A percentile compares a stretch with the other conserved stretches of the same genome.
Evolutionary conservation across 2,329 filamentous ascomycete species (phyloP).

Genomic region (Cryphonectria radicalis): DNA sequence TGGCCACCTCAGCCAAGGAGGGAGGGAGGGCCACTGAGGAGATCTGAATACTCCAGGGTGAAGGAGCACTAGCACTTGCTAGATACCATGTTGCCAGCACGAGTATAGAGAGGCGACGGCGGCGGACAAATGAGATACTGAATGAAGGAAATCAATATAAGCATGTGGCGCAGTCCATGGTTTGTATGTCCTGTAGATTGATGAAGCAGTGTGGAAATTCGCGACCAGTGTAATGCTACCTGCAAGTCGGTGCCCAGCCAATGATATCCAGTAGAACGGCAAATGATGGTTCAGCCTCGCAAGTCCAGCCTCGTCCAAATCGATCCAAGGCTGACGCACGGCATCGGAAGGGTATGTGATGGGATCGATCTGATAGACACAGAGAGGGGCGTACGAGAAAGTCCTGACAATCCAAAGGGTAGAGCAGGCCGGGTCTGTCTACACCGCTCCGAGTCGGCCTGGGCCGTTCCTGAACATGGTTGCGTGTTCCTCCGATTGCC

Average conservation of each 20-base stretch:
- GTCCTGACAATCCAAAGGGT: neutral
- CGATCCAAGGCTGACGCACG: neutral
- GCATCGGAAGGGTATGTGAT: neutral
- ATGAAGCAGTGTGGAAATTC: neutral
- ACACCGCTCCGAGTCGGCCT: slow-evolving; percentile 1
- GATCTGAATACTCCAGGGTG: neutral
- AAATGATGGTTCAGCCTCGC: slow-evolving; percentile 2
- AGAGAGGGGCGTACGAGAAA: neutral
- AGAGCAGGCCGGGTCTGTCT: neutral
- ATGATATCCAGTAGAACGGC: neutral
- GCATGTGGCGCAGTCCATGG: neutral
- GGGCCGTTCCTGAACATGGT: neutral
- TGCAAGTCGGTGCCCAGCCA: neutral
- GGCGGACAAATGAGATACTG: neutral
- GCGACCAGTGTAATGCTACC: neutral
- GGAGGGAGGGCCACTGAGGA: neutral
- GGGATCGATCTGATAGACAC: neutral
- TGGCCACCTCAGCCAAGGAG: neutral
- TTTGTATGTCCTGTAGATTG: neutral
- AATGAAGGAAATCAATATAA: neutral
- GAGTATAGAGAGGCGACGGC: neutral
- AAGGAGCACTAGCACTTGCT: neutral
- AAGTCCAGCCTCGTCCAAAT: neutral
- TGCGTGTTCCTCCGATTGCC: neutral
- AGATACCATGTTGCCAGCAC: neutral